Evolutionary conservation across 2,329 filamentous ascomycete species (phyloP).

Genomic region (Waltergamsia citrina): DNA sequence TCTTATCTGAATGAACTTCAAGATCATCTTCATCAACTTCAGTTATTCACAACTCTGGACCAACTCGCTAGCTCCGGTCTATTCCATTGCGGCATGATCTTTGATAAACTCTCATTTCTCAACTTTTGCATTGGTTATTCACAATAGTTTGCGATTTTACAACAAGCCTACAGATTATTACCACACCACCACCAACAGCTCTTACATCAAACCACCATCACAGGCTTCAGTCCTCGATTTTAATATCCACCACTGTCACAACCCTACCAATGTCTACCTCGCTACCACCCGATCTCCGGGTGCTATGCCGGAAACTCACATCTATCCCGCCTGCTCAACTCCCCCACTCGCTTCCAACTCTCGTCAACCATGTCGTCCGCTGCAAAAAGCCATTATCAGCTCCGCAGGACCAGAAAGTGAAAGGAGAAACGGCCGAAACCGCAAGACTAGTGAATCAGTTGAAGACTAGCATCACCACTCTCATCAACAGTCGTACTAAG

Average conservation of each 20-base stretch:
- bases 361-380: slow-evolving; percentile 50
- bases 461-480: slow-evolving; percentile 65
- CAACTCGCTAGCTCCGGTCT: background rate
- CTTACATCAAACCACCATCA: background rate
- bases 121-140: too few relatives aligned
- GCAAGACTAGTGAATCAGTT: slow-evolving; percentile 71
- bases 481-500: slow-evolving; percentile 66
- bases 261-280: slow-evolving; percentile 18
- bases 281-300: slow-evolving; percentile 48
- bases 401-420: slow-evolving; percentile 49
- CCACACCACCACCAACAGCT: too few relatives aligned
- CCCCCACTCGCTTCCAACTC: slow-evolving; percentile 60
- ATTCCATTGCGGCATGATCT: too few relatives aligned
- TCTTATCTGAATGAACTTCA: too few relatives aligned
- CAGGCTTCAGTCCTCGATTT: too few relatives aligned
- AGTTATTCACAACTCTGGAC: background rate
- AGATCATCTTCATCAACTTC: too few relatives aligned
- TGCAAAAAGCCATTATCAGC: slow-evolving; percentile 54
- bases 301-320: slow-evolving; percentile 60
- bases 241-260: background rate
- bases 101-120: too few relatives aligned
- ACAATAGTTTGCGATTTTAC: too few relatives aligned
- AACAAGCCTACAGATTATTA: too few relatives aligned
- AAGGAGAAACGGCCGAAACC: slow-evolving; percentile 52
- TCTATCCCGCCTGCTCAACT: slow-evolving; percentile 65